Evolutionary conservation across 192 early-diverging fungal genomes (phyloP), one percentile per base, ranked within the genome.

Genomic region (Chytriomyces sp.): DNA sequence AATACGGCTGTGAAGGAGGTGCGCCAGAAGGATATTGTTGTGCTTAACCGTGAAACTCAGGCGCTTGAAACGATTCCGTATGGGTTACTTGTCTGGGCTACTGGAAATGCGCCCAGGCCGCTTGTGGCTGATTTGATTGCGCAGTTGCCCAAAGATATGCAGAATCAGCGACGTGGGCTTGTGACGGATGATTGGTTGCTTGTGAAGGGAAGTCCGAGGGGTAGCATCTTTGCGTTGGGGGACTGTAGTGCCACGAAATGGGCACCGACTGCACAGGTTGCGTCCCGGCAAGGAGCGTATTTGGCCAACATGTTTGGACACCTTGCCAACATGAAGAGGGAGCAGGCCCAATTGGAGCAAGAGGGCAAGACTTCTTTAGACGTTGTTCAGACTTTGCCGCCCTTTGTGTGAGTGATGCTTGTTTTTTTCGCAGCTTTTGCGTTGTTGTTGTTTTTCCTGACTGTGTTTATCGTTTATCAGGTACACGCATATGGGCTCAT

Each of bases 221-320:
- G 75, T 11, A 45, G 83, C 44, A 87, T 94, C 64, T 94, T 87
- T 75, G 90, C 89, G 16, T 79, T 94, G 24, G 93, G 93, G n/a
- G 93, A 94, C 77, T 87, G 86, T 50, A 87, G 86, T 20, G 91
- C 92, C 10, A 91, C 92, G 18, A 90, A 90, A 76, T 87, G 77
- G 77, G 82, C 93, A 23, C 93, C 92, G 3, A 94, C 93, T 46
- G 93, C 92, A 43, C 93, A 94, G 75, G 93, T 98, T 43, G 96
- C 96, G 7, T 87, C 89, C 45, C 90, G 95, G 72, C 95, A 98
- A 79, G 95, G 95, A 43, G 86, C 86, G 48, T 98, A 95, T 85
- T 86, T 98, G 59, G 90, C 94, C 43, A 78, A 84, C 28, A 81
- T 90, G 7, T 91, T 98, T 81, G 89, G 91, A 75, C 77, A 76